phyloP scores from a whole-genome alignment of 1,284 basidiomycete genomes.

The Uromyces viciae-fabae region DNA sequence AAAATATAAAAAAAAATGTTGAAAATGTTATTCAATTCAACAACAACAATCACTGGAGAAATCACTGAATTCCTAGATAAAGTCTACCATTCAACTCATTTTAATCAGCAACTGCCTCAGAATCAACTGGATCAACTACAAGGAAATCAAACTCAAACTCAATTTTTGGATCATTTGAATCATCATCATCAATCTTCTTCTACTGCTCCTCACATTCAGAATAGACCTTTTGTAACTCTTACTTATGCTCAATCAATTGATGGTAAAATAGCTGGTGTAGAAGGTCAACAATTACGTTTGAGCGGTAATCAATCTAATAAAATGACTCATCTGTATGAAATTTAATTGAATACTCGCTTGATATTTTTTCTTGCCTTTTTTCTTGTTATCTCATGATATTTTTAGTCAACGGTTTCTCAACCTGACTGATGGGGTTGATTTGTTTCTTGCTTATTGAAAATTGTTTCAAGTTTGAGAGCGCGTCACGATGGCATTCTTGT shows the following conservation, averaged over 20 bases:
- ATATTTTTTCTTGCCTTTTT: conserved; percentile 60
- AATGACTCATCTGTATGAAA: conserved; percentile 82
- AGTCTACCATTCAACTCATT: conserved; percentile 11
- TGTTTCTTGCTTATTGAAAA: too few species aligned
- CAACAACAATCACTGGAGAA: conserved; percentile 21
- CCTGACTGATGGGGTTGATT: too few species aligned
- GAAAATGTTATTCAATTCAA: too few species aligned
- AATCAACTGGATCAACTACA: not conserved
- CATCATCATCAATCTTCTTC: not conserved
- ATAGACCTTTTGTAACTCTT: conserved; percentile 63
- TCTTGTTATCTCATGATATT: too few species aligned
- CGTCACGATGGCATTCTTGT: conserved; percentile 90
- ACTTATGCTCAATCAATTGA: conserved; percentile 95
- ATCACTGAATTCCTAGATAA: conserved; percentile 26
- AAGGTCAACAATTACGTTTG: conserved; percentile 71
- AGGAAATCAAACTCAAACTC: too few species aligned
- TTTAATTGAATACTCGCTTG: conserved; percentile 57
- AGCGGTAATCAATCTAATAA: conserved; percentile 82
- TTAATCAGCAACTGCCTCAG: not conserved
- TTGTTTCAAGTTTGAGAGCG: conserved; percentile 56
- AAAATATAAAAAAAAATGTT: too few species aligned
- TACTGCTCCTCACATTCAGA: not conserved
- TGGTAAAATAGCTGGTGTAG: conserved; percentile 78
- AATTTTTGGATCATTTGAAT: too few species aligned
- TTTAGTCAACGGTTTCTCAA: too few species aligned